These are phyloP conservation scores for Pelargonium australe DNA, from an alignment of 441 rosid species.

Conservation along the genomic window DNA sequence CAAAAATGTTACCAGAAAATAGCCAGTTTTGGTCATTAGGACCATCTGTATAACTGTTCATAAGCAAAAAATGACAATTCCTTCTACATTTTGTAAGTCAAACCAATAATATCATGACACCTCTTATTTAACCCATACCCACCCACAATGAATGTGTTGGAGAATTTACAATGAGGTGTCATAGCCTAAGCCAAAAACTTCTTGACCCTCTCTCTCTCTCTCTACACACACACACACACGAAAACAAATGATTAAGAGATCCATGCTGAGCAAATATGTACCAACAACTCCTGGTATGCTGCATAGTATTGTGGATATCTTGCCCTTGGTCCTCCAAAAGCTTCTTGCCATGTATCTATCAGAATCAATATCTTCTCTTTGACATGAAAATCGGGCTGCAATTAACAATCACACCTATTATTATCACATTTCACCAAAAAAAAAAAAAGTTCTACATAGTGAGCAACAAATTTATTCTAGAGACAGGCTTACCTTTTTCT, in stretches of 20 bases:
- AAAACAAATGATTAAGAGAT: slow-evolving; percentile 3
- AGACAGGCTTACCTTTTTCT: slow-evolving; percentile 72
- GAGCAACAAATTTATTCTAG: slow-evolving; percentile 12
- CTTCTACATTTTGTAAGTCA: too few species aligned
- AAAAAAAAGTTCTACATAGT: slow-evolving; percentile 10
- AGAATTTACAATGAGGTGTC: too few species aligned
- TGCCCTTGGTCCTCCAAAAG: slow-evolving; percentile 89
- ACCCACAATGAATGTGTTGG: too few species aligned
- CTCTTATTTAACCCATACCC: too few species aligned
- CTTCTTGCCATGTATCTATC: slow-evolving; percentile 97
- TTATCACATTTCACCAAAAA: slow-evolving; percentile 23
- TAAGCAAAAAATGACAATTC: background rate
- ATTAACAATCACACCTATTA: slow-evolving; percentile 24
- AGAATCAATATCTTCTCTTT: slow-evolving; percentile 87
- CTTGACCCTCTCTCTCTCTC: too few species aligned
- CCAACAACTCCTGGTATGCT: slow-evolving; percentile 96
- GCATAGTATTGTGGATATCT: slow-evolving; percentile 95
- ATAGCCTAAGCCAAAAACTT: too few species aligned
- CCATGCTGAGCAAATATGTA: slow-evolving; percentile 31
- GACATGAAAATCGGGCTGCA: slow-evolving; percentile 82
- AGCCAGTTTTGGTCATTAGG: slow-evolving; percentile 9
- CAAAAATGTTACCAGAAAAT: slow-evolving; percentile 11
- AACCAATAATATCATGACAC: too few species aligned
- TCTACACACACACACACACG: too few species aligned
- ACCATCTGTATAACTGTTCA: background rate